Evolutionary conservation across 768 basidiomycete genomes (phyloP).

Genomic region (Dentipellis fragilis): DNA sequence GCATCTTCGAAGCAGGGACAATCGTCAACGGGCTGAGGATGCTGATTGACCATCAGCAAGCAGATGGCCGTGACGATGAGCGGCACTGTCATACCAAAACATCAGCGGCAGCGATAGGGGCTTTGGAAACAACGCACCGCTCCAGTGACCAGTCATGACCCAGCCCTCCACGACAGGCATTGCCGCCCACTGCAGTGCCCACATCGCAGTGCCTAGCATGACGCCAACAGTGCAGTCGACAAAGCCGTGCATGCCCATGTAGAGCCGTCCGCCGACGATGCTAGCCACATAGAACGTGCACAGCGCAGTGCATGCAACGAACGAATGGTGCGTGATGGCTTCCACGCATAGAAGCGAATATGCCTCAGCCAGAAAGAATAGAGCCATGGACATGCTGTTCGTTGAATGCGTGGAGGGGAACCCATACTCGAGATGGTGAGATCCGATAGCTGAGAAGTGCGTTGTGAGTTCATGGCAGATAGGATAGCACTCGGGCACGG

Average conservation of each 20-base stretch:
- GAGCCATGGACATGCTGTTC: slow-evolving; percentile 81
- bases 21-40: slow-evolving; percentile 91
- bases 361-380: slow-evolving; percentile 60
- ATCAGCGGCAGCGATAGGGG: slow-evolving; percentile 3
- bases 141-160: slow-evolving; percentile 28
- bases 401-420: slow-evolving; percentile 95
- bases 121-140: slow-evolving; percentile 18
- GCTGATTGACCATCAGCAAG: slow-evolving; percentile 72
- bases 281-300: slow-evolving; percentile 53
- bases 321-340: slow-evolving; percentile 36
- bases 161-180: slow-evolving; percentile 32
- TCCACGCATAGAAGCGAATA: slow-evolving; percentile 35
- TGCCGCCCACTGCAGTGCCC: slow-evolving; percentile 33
- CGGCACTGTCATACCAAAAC: slow-evolving; percentile 35
- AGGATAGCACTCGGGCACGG: neutral
- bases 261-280: slow-evolving; percentile 73
- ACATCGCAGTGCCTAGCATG: slow-evolving; percentile 55
- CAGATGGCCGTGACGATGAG: slow-evolving; percentile 49
- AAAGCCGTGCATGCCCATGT: slow-evolving; percentile 85
- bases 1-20: slow-evolving; percentile 98
- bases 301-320: slow-evolving; percentile 27
- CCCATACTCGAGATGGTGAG: slow-evolving; percentile 84
- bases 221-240: slow-evolving; percentile 61
- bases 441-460: slow-evolving; percentile 48
- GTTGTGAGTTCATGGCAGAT: neutral